These are phyloP conservation scores for maize (Zea mays) DNA, from an alignment of 176 grass and related monocot species.

Conservation along the genomic window Zm-B73-REFERENCE-NAM-5.0 NC_050105.1:91367501-91368000, in stretches of 20 bases:
- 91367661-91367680: slow-evolving; percentile 17
- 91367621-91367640: slow-evolving; percentile 30
- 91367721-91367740: slow-evolving; percentile 40
- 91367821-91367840: slow-evolving; percentile 36
- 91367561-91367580: slow-evolving; percentile 47
- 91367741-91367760: not conserved
- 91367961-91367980: slow-evolving; percentile 44
- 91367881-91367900: slow-evolving; percentile 50
- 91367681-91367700: slow-evolving; percentile 28
- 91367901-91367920: slow-evolving; percentile 45
- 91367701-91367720: slow-evolving; percentile 25
- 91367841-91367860: slow-evolving; percentile 40
- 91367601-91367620: slow-evolving; percentile 34
- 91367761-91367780: slow-evolving; percentile 28
- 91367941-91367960: slow-evolving; percentile 42
- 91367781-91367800: slow-evolving; percentile 12
- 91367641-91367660: not conserved
- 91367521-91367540: slow-evolving; percentile 28
- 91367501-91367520: slow-evolving; percentile 33
- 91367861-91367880: slow-evolving; percentile 30
- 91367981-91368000: slow-evolving; percentile 34
- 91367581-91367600: slow-evolving; percentile 1
- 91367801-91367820: slow-evolving; percentile 29
- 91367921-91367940: slow-evolving; percentile 31
- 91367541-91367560: slow-evolving; percentile 44